phyloP scores from a whole-genome alignment of 179 eudicot genomes.

The Silene vulgaris region DNA sequence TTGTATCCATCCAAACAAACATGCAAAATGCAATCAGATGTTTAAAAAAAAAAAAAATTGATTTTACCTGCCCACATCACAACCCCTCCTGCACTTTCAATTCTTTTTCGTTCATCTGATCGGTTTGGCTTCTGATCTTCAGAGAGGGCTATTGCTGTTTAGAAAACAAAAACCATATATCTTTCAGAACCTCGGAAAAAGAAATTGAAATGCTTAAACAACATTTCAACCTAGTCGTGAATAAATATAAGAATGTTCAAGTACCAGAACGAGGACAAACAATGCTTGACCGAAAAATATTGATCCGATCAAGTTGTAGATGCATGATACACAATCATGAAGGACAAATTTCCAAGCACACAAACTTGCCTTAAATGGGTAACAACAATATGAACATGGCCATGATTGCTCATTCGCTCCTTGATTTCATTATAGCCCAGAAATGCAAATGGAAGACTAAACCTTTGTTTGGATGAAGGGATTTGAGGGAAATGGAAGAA shows the following conservation, averaged over 20 bases:
- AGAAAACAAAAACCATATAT: constrained; percentile 7
- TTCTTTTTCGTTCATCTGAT: constrained; percentile 88
- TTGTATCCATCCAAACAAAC: neutral
- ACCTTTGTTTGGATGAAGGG: no score
- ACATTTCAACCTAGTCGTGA: neutral
- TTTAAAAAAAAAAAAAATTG: neutral
- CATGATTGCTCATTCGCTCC: neutral
- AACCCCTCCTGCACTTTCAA: constrained; percentile 96
- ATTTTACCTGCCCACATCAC: constrained; percentile 99
- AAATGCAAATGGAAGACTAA: no score
- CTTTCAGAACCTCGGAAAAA: neutral
- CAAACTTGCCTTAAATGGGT: no score
- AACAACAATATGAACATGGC: neutral
- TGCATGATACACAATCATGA: neutral
- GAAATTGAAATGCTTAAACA: neutral
- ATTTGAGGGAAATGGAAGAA: no score
- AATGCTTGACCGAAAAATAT: neutral
- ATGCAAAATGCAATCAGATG: neutral
- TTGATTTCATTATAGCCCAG: neutral
- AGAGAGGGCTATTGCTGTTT: constrained; percentile 91
- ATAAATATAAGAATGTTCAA: neutral
- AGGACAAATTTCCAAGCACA: neutral
- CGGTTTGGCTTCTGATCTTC: constrained; percentile 99
- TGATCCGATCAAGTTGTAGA: neutral
- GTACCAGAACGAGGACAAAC: neutral